These are phyloP conservation scores for Mycena leptocephala DNA, from an alignment of 768 basidiomycete genomes.

Conservation along the genomic window DNA sequence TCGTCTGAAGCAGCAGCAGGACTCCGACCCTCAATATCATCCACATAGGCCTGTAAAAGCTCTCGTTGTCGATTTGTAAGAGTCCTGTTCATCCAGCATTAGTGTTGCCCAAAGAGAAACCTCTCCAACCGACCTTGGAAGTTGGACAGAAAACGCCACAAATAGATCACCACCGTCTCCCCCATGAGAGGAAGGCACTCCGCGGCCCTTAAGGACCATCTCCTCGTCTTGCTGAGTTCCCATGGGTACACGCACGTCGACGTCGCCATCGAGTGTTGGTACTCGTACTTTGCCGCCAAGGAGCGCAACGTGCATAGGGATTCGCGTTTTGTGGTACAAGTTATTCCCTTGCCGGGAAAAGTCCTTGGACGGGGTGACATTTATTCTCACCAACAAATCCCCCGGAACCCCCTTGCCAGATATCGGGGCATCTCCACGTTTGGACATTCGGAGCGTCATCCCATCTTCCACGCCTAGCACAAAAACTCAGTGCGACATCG, in stretches of 20 bases:
- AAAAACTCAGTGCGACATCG: slow-evolving; percentile 7
- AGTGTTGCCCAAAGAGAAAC: slow-evolving; percentile 18
- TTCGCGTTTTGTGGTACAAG: slow-evolving; percentile 90
- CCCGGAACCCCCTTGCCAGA: slow-evolving; percentile 85
- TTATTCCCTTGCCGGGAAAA: slow-evolving; percentile 95
- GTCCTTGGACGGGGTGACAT: slow-evolving; percentile 85
- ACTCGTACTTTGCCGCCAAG: slow-evolving; percentile 95
- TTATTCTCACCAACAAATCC: slow-evolving; percentile 90
- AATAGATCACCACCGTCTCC: slow-evolving; percentile 87
- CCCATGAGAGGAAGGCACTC: slow-evolving; percentile 76
- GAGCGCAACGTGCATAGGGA: slow-evolving; percentile 93
- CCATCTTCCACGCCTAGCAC: slow-evolving; percentile 92
- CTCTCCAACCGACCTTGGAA: slow-evolving; percentile 83
- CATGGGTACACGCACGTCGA: slow-evolving; percentile 91
- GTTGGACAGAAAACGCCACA: slow-evolving; percentile 88
- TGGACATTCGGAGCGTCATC: slow-evolving; percentile 89
- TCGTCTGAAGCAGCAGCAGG: slow-evolving; percentile 42
- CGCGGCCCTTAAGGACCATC: slow-evolving; percentile 93
- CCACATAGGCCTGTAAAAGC: slow-evolving; percentile 91
- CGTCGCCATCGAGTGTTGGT: slow-evolving; percentile 95
- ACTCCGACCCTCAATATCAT: slow-evolving; percentile 88
- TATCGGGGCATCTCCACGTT: slow-evolving; percentile 88
- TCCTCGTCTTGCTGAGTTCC: slow-evolving; percentile 99
- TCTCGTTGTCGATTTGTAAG: slow-evolving; percentile 89
- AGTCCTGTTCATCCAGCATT: slow-evolving; percentile 65